Evolutionary conservation across 2,329 filamentous ascomycete species (phyloP).

Genomic region (Fusarium sp.): DNA sequence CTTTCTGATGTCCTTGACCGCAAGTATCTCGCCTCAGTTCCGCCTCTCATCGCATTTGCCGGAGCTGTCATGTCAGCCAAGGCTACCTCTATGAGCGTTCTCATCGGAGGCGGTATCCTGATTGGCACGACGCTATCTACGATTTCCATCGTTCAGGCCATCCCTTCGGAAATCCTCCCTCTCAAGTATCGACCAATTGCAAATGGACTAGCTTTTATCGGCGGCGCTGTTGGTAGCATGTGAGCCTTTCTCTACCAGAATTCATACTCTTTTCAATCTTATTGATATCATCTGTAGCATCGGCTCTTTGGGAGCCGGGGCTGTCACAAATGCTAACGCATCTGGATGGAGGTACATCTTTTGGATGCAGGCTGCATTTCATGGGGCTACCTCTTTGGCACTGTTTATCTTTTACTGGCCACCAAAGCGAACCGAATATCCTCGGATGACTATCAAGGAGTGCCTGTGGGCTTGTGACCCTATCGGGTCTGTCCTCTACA

Average conservation of each 20-base stretch:
- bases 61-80: constrained; percentile 11
- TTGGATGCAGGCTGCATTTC: constrained; percentile 12
- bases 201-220: constrained; percentile 12
- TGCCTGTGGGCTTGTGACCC: constrained; percentile 6
- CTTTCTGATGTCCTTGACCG: constrained; percentile 15
- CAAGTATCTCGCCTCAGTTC: constrained; percentile 14
- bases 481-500: constrained; percentile 12
- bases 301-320: constrained; percentile 9
- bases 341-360: constrained; percentile 17
- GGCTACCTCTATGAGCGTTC: constrained; percentile 10
- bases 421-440: constrained; percentile 9
- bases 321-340: constrained; percentile 3
- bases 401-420: constrained; percentile 11
- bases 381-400: constrained; percentile 2
- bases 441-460: constrained; percentile 1
- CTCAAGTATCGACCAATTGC: constrained; percentile 14
- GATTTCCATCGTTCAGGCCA: constrained; percentile 10
- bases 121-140: constrained; percentile 10
- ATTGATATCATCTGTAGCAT: not conserved
- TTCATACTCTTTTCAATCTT: not conserved
- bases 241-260: not conserved
- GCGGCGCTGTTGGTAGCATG: constrained; percentile 7
- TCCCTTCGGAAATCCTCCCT: constrained; percentile 12
- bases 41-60: constrained; percentile 9
- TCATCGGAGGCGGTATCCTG: constrained; percentile 5